A percentile compares a stretch with the other conserved stretches of the same genome.
These are phyloP conservation scores for Talaromyces sp. DNA, from an alignment of 2,329 filamentous ascomycete species.

Conservation along the genomic window DNA sequence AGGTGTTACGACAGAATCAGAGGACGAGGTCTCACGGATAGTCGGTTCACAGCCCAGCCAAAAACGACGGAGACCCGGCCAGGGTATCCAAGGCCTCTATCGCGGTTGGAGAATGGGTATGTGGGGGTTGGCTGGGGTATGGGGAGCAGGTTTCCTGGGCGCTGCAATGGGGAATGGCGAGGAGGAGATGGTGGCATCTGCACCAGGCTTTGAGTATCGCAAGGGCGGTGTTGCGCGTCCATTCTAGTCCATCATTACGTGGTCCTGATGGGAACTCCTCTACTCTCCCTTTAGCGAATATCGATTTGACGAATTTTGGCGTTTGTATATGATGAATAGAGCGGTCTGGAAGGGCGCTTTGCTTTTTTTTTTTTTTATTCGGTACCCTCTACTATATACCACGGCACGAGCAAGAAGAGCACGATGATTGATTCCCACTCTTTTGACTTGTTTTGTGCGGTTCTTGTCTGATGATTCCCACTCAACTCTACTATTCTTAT, in stretches of 20 bases:
- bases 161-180: conserved; percentile 35
- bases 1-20: conserved; percentile 50
- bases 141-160: conserved; percentile 48
- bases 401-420: not conserved
- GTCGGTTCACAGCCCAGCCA: conserved; percentile 31
- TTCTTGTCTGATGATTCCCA: not conserved
- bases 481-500: conserved; percentile 5
- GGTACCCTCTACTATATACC: not conserved
- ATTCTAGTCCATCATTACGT: not conserved
- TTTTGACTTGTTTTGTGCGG: not conserved
- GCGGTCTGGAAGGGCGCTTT: conserved; percentile 3
- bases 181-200: conserved; percentile 29
- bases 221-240: conserved; percentile 11
- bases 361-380: not conserved
- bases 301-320: conserved; percentile 4
- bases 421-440: conserved; percentile 4
- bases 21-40: conserved; percentile 39
- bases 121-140: conserved; percentile 54
- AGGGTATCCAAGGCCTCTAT: conserved; percentile 55
- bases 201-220: conserved; percentile 21
- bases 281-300: not conserved
- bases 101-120: conserved; percentile 56
- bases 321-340: conserved; percentile 17
- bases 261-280: not conserved
- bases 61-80: conserved; percentile 48